These are phyloP conservation scores for Aspergillus sp. DNA, from an alignment of 2,329 filamentous ascomycete species.

Conservation along the genomic window DNA sequence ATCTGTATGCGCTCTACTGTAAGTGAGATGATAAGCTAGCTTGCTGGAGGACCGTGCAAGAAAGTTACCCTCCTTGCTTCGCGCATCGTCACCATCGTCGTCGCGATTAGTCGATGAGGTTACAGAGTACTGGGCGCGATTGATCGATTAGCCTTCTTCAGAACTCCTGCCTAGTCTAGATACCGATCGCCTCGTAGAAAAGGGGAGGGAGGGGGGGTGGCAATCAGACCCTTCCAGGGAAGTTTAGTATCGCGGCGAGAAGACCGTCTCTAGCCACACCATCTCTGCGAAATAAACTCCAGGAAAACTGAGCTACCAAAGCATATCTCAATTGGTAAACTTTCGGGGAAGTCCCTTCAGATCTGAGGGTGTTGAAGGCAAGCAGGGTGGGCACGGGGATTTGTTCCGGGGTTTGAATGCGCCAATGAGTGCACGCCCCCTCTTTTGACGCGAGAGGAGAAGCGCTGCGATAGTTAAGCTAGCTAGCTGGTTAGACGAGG, in stretches of 20 bases:
- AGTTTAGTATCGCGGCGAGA: background rate
- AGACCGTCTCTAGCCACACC: background rate
- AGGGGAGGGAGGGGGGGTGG: too few species aligned
- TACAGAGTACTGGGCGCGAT: background rate
- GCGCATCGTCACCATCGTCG: conserved; percentile 2
- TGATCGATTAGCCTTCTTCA: background rate
- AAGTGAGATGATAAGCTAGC: background rate
- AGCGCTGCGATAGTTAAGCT: background rate
- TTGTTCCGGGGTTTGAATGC: background rate
- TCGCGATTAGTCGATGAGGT: background rate
- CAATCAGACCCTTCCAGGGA: background rate
- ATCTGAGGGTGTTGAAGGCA: background rate
- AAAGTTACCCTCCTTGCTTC: conserved; percentile 6
- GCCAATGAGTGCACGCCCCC: background rate
- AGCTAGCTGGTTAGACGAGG: background rate
- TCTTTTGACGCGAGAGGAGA: background rate
- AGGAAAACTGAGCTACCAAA: background rate
- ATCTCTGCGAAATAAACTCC: background rate
- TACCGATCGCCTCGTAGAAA: background rate
- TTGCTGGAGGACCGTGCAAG: background rate
- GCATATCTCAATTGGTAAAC: background rate
- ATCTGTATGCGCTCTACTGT: background rate
- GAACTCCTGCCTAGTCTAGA: background rate
- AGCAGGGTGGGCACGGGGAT: background rate
- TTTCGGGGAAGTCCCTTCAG: background rate